A percentile compares a stretch with the other conserved stretches of the same genome.
Conservation (phyloP, 441 rosid species). For the Erodium trifolium region DNA sequence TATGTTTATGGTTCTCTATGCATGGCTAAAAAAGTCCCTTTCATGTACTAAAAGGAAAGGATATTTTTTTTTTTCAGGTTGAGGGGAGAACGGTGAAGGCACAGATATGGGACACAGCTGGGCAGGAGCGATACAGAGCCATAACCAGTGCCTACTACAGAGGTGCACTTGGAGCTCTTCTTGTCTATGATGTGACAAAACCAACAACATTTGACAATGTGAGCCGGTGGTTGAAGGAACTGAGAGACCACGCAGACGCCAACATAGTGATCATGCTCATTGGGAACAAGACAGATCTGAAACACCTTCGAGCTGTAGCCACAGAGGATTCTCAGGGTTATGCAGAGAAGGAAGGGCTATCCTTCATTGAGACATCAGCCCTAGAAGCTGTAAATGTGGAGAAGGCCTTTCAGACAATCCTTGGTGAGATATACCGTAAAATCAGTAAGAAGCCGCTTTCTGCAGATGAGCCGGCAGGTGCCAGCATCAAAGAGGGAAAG, state of each 20-base stretch:
- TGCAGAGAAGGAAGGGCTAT: constrained; percentile 76
- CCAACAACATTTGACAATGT: constrained; percentile 81
- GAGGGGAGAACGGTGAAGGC: constrained; percentile 67
- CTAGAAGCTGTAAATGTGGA: constrained; percentile 77
- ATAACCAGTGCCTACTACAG: constrained; percentile 85
- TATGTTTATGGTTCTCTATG: too few relatives aligned
- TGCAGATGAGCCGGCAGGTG: constrained; percentile 44
- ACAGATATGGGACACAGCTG: constrained; percentile 47
- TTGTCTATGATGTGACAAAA: constrained; percentile 78
- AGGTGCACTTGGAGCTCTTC: constrained; percentile 89
- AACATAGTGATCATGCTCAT: constrained; percentile 77
- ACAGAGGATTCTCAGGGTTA: constrained; percentile 77
- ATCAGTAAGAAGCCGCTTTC: constrained; percentile 77
- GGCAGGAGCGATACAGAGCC: constrained; percentile 88
- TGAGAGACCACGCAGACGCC: constrained; percentile 86
- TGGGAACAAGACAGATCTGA: constrained; percentile 86
- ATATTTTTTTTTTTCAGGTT: constrained; percentile 32
- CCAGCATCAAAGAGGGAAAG: constrained; percentile 67
- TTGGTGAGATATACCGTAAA: constrained; percentile 68
- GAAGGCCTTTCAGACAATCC: constrained; percentile 71
- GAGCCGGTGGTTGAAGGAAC: constrained; percentile 83
- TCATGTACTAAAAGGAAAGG: too few relatives aligned
- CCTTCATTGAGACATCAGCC: constrained; percentile 76
- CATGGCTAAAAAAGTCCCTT: too few relatives aligned
- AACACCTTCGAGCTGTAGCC: constrained; percentile 79